These are phyloP conservation scores for Cladosporium sp. DNA, from an alignment of 2,329 filamentous ascomycete species.

Conservation along the genomic window DNA sequence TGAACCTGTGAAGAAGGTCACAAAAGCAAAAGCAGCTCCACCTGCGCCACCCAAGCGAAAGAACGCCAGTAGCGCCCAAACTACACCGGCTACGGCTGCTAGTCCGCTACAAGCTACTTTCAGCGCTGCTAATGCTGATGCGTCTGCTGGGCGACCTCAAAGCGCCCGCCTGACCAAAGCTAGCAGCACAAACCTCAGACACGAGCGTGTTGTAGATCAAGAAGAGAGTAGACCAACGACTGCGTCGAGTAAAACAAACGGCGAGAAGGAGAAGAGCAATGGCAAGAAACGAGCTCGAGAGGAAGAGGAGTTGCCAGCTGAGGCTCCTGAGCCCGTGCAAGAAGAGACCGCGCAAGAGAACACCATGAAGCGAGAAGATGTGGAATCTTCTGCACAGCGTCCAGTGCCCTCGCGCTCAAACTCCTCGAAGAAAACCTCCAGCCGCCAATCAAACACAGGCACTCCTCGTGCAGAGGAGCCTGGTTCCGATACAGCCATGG, in stretches of 20 bases:
- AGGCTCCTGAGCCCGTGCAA: conserved; percentile 21
- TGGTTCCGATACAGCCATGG: conserved; percentile 37
- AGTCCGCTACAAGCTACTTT: conserved; percentile 49
- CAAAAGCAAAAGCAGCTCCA: conserved; percentile 66
- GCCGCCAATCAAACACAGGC: conserved; percentile 48
- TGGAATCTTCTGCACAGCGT: conserved; percentile 48
- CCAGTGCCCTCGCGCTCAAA: conserved; percentile 28
- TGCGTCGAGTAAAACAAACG: conserved; percentile 16
- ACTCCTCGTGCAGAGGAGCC: conserved; percentile 42
- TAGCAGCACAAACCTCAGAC: conserved; percentile 53
- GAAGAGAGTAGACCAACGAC: conserved; percentile 41
- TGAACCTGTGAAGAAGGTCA: conserved; percentile 67
- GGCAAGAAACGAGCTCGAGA: conserved; percentile 20
- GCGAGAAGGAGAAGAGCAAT: conserved; percentile 27
- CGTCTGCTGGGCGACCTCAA: conserved; percentile 66
- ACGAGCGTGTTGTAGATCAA: conserved; percentile 39
- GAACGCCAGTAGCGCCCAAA: conserved; percentile 51
- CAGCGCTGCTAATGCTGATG: conserved; percentile 68
- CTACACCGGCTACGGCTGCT: conserved; percentile 48
- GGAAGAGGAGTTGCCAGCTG: conserved; percentile 22
- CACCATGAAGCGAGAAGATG: conserved; percentile 29
- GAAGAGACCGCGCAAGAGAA: conserved; percentile 19
- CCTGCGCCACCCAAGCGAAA: conserved; percentile 72
- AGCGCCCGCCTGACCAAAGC: conserved; percentile 75
- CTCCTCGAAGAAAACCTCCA: conserved; percentile 36